Base-by-base conservation (phyloP, 1,284 basidiomycete genomes). In the Austropuccinia psidii region DNA sequence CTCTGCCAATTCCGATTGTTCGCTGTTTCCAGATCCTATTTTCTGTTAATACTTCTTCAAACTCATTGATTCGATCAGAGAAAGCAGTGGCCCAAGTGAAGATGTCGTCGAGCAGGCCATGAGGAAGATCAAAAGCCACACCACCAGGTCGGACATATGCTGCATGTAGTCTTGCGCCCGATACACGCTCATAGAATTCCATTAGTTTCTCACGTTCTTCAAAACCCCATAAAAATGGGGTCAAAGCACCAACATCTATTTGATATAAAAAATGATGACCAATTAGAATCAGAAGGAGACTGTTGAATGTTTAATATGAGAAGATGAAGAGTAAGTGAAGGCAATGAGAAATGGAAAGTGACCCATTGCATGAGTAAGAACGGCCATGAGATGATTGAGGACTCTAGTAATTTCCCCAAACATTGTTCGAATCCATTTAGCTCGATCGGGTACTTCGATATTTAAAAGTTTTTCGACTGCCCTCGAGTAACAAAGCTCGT, bases 101-200 rank as follows among this genome's bases (percentile, higher is more conserved):
- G 80, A 98, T 97, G 81, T 98, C 96, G 78, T 98, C 91, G 47
- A 99, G 86, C 41, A 98, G 84, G 19, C 95, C 95, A 79, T 97
- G 94, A 6, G 95, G 95, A 58, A 98, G 84, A 80, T 99, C 96
- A 81, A 94, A 98, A 1, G 96, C 94, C 61, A 99, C 96, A 79
- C 96, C 95, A 76, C 95, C 95, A 4, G 95, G 96, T 76, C 95
- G 91, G 60, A 98, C 89, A 82, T 98, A 98, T n/a, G 95, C 95
- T 6, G 93, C 89, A 81, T 98, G 95, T 79, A 99, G 85, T 75
- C 95, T 93, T 1, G 95, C 95, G 78, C 95, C 95, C 9, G 94
- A 98, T 41, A 98, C 94, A 74, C 95, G 92, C 83, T 99, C 95
- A 83, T 98, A 98, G 83, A 98, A 98, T 82, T 98, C 95, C 95